Percentiles rank a stretch among this genome's conserved stretches.
phyloP scores from a whole-genome alignment of 805 yeast species.

The Nakazawaea siamensis region DNA sequence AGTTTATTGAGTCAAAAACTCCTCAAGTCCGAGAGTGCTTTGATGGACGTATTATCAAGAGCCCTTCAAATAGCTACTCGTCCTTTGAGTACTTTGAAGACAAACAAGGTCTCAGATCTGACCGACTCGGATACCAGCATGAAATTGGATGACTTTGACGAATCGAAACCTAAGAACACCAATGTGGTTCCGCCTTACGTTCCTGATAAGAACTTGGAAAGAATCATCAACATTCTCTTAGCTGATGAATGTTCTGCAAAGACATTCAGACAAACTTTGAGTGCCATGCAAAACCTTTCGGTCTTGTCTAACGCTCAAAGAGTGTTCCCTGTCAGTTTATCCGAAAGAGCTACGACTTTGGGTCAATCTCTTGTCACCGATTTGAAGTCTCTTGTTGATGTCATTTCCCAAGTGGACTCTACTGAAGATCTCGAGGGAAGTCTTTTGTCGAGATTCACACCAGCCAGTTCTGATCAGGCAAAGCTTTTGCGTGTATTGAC shows the following conservation, averaged over 20 bases:
- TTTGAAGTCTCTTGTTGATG: conserved; percentile 38
- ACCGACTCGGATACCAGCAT: conserved; percentile 12
- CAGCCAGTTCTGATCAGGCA: conserved; percentile 81
- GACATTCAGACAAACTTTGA: conserved; percentile 76
- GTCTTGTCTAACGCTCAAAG: conserved; percentile 51
- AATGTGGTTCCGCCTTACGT: conserved; percentile 38
- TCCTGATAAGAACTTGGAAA: conserved; percentile 52
- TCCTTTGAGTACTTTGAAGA: conserved; percentile 52
- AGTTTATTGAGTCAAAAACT: conserved; percentile 51
- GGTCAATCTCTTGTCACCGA: conserved; percentile 50
- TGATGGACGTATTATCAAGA: conserved; percentile 71
- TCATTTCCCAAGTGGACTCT: conserved; percentile 26
- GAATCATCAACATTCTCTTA: conserved; percentile 57
- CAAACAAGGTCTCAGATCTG: conserved; percentile 20
- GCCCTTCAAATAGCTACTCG: conserved; percentile 71
- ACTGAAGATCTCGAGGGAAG: conserved; percentile 42
- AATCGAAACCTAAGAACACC: conserved; percentile 15
- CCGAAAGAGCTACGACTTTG: conserved; percentile 52
- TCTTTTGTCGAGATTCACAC: conserved; percentile 59
- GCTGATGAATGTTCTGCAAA: conserved; percentile 80
- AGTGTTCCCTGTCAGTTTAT: conserved; percentile 59
- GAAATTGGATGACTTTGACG: conserved; percentile 10
- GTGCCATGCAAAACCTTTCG: conserved; percentile 72
- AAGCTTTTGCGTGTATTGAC: conserved; percentile 79
- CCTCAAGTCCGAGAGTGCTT: conserved; percentile 63